phyloP scores from a whole-genome alignment of 805 yeast genomes.

The Nakazawaea ambrosiae region DNA sequence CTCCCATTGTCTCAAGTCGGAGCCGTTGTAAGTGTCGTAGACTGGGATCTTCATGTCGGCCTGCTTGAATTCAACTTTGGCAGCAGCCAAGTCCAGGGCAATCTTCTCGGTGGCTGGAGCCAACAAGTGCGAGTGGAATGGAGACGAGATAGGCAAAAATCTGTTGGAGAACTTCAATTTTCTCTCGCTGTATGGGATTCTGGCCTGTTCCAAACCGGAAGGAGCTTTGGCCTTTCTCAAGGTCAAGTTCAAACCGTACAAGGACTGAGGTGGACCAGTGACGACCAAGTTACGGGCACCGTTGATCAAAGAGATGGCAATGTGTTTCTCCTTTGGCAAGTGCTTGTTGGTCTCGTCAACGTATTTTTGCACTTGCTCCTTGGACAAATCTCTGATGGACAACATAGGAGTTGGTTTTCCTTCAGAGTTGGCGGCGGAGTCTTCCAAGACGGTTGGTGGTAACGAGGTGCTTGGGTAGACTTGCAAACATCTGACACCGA shows the following conservation, averaged over 20 bases:
- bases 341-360: conserved; percentile 88
- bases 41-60: conserved; percentile 74
- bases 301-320: conserved; percentile 83
- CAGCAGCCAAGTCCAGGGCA: conserved; percentile 53
- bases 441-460: conserved; percentile 89
- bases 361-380: conserved; percentile 68
- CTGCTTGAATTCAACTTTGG: conserved; percentile 49
- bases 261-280: conserved; percentile 96
- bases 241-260: conserved; percentile 89
- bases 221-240: conserved; percentile 94
- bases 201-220: conserved; percentile 88
- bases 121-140: conserved; percentile 91
- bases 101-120: conserved; percentile 64
- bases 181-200: conserved; percentile 91
- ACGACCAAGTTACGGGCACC: conserved; percentile 96
- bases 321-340: conserved; percentile 85
- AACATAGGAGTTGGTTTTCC: conserved; percentile 98
- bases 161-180: conserved; percentile 89
- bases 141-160: conserved; percentile 91
- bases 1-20: conserved; percentile 52
- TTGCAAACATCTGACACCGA: conserved; percentile 87
- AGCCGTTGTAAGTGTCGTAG: conserved; percentile 82
- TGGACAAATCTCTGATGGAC: conserved; percentile 81
- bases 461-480: conserved; percentile 89
- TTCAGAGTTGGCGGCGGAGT: conserved; percentile 88